Evolutionary conservation across 306 rosid genomes (phyloP), one percentile per base, ranked within the genome.

Genomic region (Carpinus viminea): DNA sequence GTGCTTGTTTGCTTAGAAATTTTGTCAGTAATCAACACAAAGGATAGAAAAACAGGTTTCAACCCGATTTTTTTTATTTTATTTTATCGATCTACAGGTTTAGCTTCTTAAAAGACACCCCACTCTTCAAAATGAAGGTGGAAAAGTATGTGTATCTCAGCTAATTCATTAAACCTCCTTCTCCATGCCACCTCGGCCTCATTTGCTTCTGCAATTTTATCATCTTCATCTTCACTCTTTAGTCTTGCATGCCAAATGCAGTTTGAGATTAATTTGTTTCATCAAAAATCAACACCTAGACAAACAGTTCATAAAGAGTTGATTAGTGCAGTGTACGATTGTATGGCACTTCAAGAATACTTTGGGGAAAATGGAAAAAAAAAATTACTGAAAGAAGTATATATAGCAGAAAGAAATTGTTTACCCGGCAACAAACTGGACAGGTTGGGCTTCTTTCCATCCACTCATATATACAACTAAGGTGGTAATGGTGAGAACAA

Each of bases 391-490:
- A 31, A 4, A 18, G 5, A 28, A 59, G 34, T 4, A 24, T 24
- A 24, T 24, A 24, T 24, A 47, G 50, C 20, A 3, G 10, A 36
- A 66, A 69, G 79, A 59, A 55, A 36, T 57, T 47, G 16, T 50
- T 24, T 81, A 89, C 93, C 81, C 52, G 8, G 68, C 72, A 48
- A 72, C 93, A 89, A 52, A 45, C 3, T 24, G 91, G 93, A 57
- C 89, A 85, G 8, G 65, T 74, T 3, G 62, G 20, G 55, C 80
- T 79, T 78, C 74, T 79, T 79, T 87, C 75, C 62, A 15, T 8
- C 93, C 91, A 89, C 7, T 83, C 91, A 28, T 50, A 83, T 74
- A 87, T 83, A 36, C 91, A 89, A 12, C 78, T 16, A 68, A 89
- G 91, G 76, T 87, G 93, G 56, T 59, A 87, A 38, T 75, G 60